Evolutionary conservation across 1,284 basidiomycete species (phyloP), one percentile per base, ranked within the genome.

Genomic region (Gymnopus androsaceus): DNA sequence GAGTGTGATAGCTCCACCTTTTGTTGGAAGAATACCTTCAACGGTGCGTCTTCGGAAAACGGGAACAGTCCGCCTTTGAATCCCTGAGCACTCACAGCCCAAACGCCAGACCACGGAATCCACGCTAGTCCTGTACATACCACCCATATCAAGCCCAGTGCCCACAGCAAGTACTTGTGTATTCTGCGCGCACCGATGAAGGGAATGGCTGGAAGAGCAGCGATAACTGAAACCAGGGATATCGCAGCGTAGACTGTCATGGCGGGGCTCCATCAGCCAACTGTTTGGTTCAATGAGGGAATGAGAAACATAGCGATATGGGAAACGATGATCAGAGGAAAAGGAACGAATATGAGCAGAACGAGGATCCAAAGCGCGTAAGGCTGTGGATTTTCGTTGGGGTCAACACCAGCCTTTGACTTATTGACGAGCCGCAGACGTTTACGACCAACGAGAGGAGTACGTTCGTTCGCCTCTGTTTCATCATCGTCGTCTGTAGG

Each of bases 1-100:
- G 30, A 47, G 2, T 21, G 9, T 15, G 21, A 27, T 12, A 52
- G 23, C n/a, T 51, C 25, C 17, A 88, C 74, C 0, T 65, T 73
- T 64, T 90, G 88, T 49, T 78, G 75, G 74, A 89, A 91, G 68
- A 76, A 88, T 0, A 90, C 69, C 60, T 89, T 90, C 61, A 90
- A 71, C 0, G 88, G 87, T 3, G 76, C 68, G 23, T 78, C 68
- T 28, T 73, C 68, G 12, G 80, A 80, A 71, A 91, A 91, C 0
- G 89, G 89, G 70, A 84, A 55, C 38, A 55, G 8, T 36, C 54
- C 54, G 0, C 54, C 47, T 12, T 44, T 27, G 27, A 28, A 55
- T 4, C 46, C 46, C 36, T 55, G 25, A n/a, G 34, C 33, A 14
- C 40, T 37, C 28, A 36, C 45, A 28, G 12, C 17, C 54, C 54